A percentile compares a stretch with the other conserved stretches of the same genome.
Conservation (phyloP, 2,329 filamentous ascomycete genomes). For the Cadophora gregata region DNA sequence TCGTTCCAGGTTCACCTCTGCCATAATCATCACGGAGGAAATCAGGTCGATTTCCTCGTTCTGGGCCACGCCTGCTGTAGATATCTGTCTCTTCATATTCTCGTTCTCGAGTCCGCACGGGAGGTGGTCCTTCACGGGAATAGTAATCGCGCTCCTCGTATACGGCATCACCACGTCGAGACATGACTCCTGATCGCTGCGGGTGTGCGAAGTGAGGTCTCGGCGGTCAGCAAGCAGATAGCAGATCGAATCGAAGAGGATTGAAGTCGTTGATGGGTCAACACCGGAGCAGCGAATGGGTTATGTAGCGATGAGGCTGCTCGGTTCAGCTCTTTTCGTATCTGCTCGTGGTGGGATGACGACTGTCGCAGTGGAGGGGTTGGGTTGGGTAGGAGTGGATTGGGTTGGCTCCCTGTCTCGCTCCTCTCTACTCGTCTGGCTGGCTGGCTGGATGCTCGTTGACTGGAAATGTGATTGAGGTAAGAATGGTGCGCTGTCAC, state of each 20-base stretch:
- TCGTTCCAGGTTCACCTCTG: conserved; percentile 35
- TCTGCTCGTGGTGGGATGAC: conserved; percentile 33
- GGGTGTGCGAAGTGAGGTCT: not conserved
- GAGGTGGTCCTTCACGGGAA: conserved; percentile 33
- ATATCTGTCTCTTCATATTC: conserved; percentile 42
- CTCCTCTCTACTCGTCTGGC: conserved; percentile 11
- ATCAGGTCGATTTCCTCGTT: conserved; percentile 38
- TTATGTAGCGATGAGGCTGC: conserved; percentile 30
- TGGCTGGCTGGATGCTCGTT: conserved; percentile 14
- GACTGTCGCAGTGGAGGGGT: conserved; percentile 34
- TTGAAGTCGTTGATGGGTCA: not conserved
- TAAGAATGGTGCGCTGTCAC: conserved; percentile 34
- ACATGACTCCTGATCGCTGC: conserved; percentile 20
- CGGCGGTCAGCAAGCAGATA: not conserved
- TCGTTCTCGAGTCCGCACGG: conserved; percentile 38
- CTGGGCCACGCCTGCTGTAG: conserved; percentile 37
- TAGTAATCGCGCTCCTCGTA: conserved; percentile 41
- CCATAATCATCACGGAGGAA: conserved; percentile 43
- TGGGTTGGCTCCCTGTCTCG: conserved; percentile 14
- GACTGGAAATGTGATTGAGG: conserved; percentile 23
- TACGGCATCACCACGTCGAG: conserved; percentile 27
- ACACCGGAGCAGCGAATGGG: conserved; percentile 13
- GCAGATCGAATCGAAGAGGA: conserved; percentile 5
- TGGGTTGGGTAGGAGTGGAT: conserved; percentile 22
- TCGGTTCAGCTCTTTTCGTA: conserved; percentile 17